Percentiles rank a stretch among this genome's conserved stretches.
Evolutionary conservation across 257 asterid genomes (phyloP).

Genomic region (Scutellaria barbata): DNA sequence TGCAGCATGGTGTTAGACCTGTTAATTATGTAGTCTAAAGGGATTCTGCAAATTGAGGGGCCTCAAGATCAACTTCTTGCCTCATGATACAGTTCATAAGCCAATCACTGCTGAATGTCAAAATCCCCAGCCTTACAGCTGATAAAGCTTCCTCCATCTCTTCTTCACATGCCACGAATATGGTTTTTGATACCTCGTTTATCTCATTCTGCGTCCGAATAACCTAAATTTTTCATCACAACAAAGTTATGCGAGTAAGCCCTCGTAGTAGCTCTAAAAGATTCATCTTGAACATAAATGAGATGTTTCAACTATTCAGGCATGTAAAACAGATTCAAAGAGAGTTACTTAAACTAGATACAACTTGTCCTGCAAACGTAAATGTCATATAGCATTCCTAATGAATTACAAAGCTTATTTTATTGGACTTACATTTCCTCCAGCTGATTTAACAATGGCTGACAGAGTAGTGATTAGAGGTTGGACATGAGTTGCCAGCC

Average conservation of each 20-base stretch:
- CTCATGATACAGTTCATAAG: constrained; percentile 82
- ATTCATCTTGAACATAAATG: too few relatives aligned
- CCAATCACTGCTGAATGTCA: constrained; percentile 85
- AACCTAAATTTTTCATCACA: constrained; percentile 47
- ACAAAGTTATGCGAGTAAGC: background rate
- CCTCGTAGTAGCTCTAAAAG: too few relatives aligned
- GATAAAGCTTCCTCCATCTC: constrained; percentile 76
- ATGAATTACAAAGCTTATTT: background rate
- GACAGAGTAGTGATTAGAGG: constrained; percentile 67
- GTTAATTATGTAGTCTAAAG: constrained; percentile 40
- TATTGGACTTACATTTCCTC: constrained; percentile 75
- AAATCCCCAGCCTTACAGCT: constrained; percentile 67
- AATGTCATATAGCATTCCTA: background rate
- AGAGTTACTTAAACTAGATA: too few relatives aligned
- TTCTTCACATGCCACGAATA: constrained; percentile 83
- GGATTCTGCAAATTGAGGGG: constrained; percentile 79
- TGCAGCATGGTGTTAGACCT: too few relatives aligned
- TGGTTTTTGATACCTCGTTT: constrained; percentile 52
- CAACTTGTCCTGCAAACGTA: too few relatives aligned
- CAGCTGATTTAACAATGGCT: constrained; percentile 71
- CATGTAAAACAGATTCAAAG: too few relatives aligned
- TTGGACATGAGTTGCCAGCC: constrained; percentile 71
- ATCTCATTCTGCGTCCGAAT: constrained; percentile 46
- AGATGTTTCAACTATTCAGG: too few relatives aligned
- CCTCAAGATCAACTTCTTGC: constrained; percentile 84